Conservation (phyloP, 2,329 filamentous ascomycete species). For the Lojkania enalia region DNA sequence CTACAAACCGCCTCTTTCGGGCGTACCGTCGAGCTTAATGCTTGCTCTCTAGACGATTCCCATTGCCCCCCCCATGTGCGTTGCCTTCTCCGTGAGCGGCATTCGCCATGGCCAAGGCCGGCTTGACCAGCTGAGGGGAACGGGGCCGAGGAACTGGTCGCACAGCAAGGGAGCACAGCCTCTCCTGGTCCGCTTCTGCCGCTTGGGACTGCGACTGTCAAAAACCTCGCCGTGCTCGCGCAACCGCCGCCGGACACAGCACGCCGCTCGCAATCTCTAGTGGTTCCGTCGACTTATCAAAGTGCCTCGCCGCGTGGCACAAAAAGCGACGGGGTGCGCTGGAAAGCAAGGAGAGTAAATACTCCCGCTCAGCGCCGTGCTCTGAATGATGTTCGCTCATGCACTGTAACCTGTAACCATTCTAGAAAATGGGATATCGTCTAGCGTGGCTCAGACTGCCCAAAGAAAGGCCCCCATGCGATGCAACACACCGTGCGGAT, state of each 20-base stretch:
- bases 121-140: constrained; percentile 14
- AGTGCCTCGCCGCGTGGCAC: constrained; percentile 23
- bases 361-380: constrained; percentile 8
- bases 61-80: constrained; percentile 6
- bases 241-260: constrained; percentile 13
- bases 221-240: constrained; percentile 14
- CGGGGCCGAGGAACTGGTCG: constrained; percentile 20
- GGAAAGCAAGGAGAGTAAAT: constrained; percentile 16
- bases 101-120: constrained; percentile 14
- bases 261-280: constrained; percentile 9
- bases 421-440: constrained; percentile 33
- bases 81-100: constrained; percentile 8
- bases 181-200: constrained; percentile 13
- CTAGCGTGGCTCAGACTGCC: constrained; percentile 24
- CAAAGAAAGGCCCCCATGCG: constrained; percentile 26
- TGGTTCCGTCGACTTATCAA: constrained; percentile 6
- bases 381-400: constrained; percentile 27
- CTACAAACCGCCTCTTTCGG: constrained; percentile 25
- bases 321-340: constrained; percentile 21
- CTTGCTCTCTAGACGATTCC: constrained; percentile 10
- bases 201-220: constrained; percentile 7
- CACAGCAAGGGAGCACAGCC: constrained; percentile 26
- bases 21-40: constrained; percentile 23
- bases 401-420: constrained; percentile 34
- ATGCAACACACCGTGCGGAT: constrained; percentile 37